Conservation (phyloP, 352 stramenopile genomes). For the Pythium vanterpoolii region DNA sequence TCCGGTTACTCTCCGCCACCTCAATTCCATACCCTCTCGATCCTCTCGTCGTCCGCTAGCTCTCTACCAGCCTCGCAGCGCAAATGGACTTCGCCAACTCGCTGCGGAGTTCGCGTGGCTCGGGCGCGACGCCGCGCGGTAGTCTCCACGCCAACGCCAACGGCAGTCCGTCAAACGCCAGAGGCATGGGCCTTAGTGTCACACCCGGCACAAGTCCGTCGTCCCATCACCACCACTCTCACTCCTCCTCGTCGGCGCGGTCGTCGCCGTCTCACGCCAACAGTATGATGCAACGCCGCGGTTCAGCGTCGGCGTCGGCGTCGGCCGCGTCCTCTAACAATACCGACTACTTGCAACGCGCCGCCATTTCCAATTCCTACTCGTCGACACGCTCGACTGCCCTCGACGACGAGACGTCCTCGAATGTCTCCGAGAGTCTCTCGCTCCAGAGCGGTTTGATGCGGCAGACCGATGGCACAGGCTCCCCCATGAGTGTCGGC, state of each 20-base stretch:
- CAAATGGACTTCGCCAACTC: slow-evolving; percentile 35
- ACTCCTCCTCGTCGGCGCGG: slow-evolving; percentile 18
- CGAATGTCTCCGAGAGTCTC: slow-evolving; percentile 51
- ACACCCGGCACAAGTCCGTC: slow-evolving; percentile 29
- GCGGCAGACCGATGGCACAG: slow-evolving; percentile 17
- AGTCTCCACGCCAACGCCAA: slow-evolving; percentile 4
- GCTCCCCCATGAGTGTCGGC: slow-evolving; percentile 36
- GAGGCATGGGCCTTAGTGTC: slow-evolving; percentile 50
- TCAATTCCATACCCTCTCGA: background rate
- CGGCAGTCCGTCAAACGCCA: slow-evolving; percentile 18
- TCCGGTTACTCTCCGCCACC: background rate
- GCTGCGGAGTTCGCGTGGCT: slow-evolving; percentile 27
- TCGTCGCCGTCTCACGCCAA: slow-evolving; percentile 6
- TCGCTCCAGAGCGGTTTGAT: slow-evolving; percentile 28
- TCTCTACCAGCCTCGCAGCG: no score
- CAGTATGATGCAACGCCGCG: slow-evolving; percentile 3
- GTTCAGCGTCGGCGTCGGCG: slow-evolving; percentile 8
- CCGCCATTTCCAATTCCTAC: slow-evolving; percentile 64
- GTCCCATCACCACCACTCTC: slow-evolving; percentile 9
- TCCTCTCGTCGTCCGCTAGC: background rate
- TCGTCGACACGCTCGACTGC: slow-evolving; percentile 26
- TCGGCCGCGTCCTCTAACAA: slow-evolving; percentile 2
- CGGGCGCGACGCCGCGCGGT: slow-evolving; percentile 24
- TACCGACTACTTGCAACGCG: slow-evolving; percentile 46
- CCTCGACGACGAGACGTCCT: slow-evolving; percentile 59